Evolutionary conservation across 768 basidiomycete genomes (phyloP), one percentile per base, ranked within the genome.

Genomic region (Filobasidium wieringae): DNA sequence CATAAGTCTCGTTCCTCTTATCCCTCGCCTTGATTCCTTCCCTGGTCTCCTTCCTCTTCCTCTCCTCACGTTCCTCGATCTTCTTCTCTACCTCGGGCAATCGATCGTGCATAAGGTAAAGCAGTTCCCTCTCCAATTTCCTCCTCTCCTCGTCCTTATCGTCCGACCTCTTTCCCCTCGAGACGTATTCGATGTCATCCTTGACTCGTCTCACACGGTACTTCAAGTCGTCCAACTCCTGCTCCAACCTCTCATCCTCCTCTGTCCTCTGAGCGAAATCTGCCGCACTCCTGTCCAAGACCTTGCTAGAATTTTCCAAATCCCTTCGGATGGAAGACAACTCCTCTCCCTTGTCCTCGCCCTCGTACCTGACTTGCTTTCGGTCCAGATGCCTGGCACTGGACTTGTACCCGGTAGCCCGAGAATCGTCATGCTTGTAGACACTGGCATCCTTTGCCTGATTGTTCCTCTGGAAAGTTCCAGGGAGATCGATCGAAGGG

Each of bases 201-300:
- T 88, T 84, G 4, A 99, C 80, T 22, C 91, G 78, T 68, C 83
- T 82, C 45, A 95, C 88, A 29, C 85, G 81, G 67, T 88, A 88
- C 41, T 81, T 82, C 47, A 99, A 76, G 63, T 92, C 88, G 7
- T 84, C 81, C 76, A 95, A 79, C 74, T 97, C 95, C 43, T 84
- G 80, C 54, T 92, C 88, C n/a, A 99, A 78, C 51, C 80, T 85
- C 56, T 95, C 91, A 66, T 96, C 91, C 60, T 93, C 91, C 2
- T 78, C 81, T 0, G 85, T 83, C 40, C 81, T 77, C 2, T 76
- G 65, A 0, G 81, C 80, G 53, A 81, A 82, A 19, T 79, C 82
- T n/a, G 83, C 82, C 0, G 83, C 77, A 4, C 79, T 79, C 26
- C 81, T 80, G 63, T 96, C 90, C 3, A 96, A 79, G 80, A 85